Evolutionary conservation across 2,329 filamentous ascomycete genomes (phyloP).

Genomic region (Aspergillus jensenii): DNA sequence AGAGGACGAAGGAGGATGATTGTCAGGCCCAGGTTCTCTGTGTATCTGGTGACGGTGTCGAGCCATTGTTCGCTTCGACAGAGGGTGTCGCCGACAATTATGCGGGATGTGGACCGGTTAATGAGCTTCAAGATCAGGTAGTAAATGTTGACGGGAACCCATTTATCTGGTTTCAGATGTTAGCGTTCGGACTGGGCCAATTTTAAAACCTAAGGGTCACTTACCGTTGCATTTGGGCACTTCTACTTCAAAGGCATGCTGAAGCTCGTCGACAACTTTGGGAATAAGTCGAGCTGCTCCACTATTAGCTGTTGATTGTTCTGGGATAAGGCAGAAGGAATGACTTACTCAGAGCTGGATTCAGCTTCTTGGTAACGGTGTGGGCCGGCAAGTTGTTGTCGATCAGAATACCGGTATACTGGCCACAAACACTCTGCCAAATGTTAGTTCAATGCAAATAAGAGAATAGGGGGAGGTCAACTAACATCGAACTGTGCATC

Average conservation of each 20-base stretch:
- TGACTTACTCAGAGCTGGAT: slow-evolving; percentile 22
- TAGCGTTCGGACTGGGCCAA: neutral
- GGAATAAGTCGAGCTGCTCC: slow-evolving; percentile 24
- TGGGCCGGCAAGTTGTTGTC: slow-evolving; percentile 23
- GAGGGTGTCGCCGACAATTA: slow-evolving; percentile 40
- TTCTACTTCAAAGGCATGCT: slow-evolving; percentile 22
- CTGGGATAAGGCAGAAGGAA: neutral
- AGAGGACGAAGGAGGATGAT: slow-evolving; percentile 33
- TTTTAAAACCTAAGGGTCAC: neutral
- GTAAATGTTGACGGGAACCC: slow-evolving; percentile 24
- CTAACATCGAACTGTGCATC: slow-evolving; percentile 29
- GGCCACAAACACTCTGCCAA: slow-evolving; percentile 27
- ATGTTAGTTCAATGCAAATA: neutral
- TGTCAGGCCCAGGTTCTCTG: slow-evolving; percentile 34
- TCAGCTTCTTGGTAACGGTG: slow-evolving; percentile 26
- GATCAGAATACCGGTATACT: slow-evolving; percentile 28
- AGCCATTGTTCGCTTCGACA: slow-evolving; percentile 43
- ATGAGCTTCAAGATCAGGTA: slow-evolving; percentile 34
- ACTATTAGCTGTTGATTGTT: neutral
- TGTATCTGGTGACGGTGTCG: slow-evolving; percentile 32
- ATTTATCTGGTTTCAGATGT: slow-evolving; percentile 17
- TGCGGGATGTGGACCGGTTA: slow-evolving; percentile 39
- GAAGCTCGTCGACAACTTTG: slow-evolving; percentile 26
- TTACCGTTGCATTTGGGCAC: slow-evolving; percentile 27
- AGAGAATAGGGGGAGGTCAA: neutral